Evolutionary conservation across 176 grass and related monocot genomes (phyloP).

Genomic region (Zea luxurians): DNA sequence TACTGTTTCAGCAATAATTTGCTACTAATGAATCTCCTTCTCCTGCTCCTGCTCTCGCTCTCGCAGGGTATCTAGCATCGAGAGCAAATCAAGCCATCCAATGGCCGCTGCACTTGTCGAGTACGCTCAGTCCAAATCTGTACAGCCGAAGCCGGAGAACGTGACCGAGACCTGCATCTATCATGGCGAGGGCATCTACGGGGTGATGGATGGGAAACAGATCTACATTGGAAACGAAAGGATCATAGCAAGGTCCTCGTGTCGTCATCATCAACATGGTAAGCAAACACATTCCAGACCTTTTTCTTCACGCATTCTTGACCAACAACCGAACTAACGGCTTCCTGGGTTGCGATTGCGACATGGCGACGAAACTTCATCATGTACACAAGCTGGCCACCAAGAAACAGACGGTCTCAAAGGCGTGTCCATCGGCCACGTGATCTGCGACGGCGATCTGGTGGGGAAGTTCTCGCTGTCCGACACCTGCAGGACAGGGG

Average conservation of each 20-base stretch:
- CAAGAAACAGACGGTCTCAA: constrained; percentile 19
- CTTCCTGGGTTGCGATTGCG: not conserved
- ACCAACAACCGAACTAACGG: not conserved
- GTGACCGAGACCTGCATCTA: constrained; percentile 52
- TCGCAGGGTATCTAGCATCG: constrained; percentile 67
- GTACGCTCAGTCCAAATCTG: constrained; percentile 42
- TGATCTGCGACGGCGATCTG: constrained; percentile 45
- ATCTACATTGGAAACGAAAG: constrained; percentile 69
- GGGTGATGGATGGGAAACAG: constrained; percentile 47
- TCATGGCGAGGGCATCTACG: constrained; percentile 70
- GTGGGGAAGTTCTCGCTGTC: constrained; percentile 46
- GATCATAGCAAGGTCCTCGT: constrained; percentile 44
- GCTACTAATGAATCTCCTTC: not conserved
- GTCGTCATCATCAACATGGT: constrained; percentile 27
- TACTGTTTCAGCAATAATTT: not conserved
- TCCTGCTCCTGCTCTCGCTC: not conserved
- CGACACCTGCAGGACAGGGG: constrained; percentile 49
- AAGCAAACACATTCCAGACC: not conserved
- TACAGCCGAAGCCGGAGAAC: constrained; percentile 45
- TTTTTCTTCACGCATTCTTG: not conserved
- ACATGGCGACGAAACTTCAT: not conserved
- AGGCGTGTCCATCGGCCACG: constrained; percentile 53
- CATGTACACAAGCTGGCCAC: not conserved
- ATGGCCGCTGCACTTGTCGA: constrained; percentile 82
- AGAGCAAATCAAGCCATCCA: constrained; percentile 86